Evolutionary conservation across 352 stramenopile genomes (phyloP).

Genomic region (Thraustochytrium sp.): DNA sequence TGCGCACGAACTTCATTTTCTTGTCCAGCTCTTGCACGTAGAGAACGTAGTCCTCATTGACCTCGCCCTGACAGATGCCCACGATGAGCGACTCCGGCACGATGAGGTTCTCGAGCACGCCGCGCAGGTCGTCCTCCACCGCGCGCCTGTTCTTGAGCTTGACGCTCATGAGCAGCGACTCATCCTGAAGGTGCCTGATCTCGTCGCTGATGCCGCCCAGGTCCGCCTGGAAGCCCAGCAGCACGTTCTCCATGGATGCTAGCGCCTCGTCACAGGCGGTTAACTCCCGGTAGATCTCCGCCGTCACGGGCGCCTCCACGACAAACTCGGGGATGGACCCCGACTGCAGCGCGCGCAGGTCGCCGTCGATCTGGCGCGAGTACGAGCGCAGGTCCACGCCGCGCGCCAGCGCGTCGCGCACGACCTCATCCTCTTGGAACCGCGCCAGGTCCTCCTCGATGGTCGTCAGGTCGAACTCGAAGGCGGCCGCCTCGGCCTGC

Average conservation of each 20-base stretch:
- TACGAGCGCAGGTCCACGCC: constrained; percentile 83
- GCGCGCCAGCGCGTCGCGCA: constrained; percentile 78
- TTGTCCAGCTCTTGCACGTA: constrained; percentile 83
- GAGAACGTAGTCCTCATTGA: constrained; percentile 88
- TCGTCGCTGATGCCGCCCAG: constrained; percentile 93
- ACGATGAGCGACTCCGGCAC: constrained; percentile 85
- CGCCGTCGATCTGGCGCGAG: constrained; percentile 65
- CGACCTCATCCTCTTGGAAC: constrained; percentile 86
- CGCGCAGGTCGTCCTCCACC: constrained; percentile 82
- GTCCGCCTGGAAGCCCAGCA: constrained; percentile 95
- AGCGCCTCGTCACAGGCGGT: constrained; percentile 93
- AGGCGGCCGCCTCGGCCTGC: neutral
- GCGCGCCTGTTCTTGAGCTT: constrained; percentile 88
- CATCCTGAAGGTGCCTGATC: constrained; percentile 92
- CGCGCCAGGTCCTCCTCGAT: constrained; percentile 75
- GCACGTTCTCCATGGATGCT: constrained; percentile 92
- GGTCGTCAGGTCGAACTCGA: constrained; percentile 37
- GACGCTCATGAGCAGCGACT: constrained; percentile 83
- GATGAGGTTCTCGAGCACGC: constrained; percentile 90
- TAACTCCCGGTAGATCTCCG: constrained; percentile 83
- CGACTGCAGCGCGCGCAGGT: constrained; percentile 64
- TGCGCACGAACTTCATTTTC: constrained; percentile 80
- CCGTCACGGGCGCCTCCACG: constrained; percentile 75
- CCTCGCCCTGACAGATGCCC: constrained; percentile 82
- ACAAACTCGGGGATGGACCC: constrained; percentile 77